phyloP scores from a whole-genome alignment of 2,329 filamentous ascomycete species.

The Alternaria solani region DNA sequence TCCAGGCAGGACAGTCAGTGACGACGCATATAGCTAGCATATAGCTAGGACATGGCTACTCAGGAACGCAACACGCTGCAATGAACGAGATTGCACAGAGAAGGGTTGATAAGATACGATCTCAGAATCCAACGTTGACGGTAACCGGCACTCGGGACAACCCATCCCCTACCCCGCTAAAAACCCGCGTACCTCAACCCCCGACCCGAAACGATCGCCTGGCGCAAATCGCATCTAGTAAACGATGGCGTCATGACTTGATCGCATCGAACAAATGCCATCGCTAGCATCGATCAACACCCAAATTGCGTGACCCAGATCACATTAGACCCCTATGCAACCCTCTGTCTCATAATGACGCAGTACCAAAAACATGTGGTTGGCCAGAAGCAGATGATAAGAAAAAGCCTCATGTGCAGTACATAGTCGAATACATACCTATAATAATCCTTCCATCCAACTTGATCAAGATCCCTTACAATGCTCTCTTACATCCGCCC shows the following conservation, averaged over 20 bases:
- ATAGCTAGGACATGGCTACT: not conserved
- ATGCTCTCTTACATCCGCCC: constrained; percentile 28
- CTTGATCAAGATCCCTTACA: not conserved
- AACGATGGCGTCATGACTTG: constrained; percentile 41
- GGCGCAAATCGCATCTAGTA: constrained; percentile 8
- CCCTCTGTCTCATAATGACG: constrained; percentile 20
- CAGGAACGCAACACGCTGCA: not conserved
- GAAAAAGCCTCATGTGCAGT: not conserved
- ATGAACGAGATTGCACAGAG: not conserved
- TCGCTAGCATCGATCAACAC: constrained; percentile 3
- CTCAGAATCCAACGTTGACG: not conserved
- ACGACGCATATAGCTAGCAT: not conserved
- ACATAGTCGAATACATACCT: not conserved
- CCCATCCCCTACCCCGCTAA: constrained; percentile 6
- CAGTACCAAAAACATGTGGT: constrained; percentile 11
- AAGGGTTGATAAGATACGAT: not conserved
- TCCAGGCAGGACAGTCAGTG: not conserved
- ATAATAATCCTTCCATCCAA: constrained; percentile 9
- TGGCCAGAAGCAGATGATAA: constrained; percentile 9
- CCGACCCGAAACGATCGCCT: constrained; percentile 14
- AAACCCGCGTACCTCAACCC: constrained; percentile 7
- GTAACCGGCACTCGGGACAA: constrained; percentile 1
- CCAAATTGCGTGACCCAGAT: constrained; percentile 1
- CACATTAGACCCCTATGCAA: not conserved
- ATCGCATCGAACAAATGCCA: constrained; percentile 19